Base-by-base conservation (phyloP, 306 rosid species). In the Prunus mume region DNA sequence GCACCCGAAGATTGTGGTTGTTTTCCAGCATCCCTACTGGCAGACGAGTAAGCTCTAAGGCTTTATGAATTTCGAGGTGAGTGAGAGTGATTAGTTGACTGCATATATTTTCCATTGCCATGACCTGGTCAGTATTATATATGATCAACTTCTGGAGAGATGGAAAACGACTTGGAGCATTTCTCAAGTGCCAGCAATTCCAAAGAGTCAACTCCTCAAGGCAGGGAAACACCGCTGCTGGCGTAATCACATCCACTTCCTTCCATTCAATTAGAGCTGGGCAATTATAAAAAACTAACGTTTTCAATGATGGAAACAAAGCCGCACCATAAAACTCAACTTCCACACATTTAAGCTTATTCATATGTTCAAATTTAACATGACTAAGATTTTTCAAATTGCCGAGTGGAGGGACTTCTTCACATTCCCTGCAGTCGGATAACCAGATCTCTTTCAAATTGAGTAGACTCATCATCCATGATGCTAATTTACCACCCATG, bases 221-320 rank as follows among this genome's bases (percentile, higher is more conserved):
- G 46, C 47, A 32, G 18, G 68, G 68, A 38, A 65, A 65, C 27
- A 38, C 51, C 25, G 11, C 0, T 10, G 15, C 3, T 18, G 22
- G 0, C 10, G 50, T 1, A 47, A 38, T 18, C 8, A 4, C 10
- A 15, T 47, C 50, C n/a, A 25, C 69, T n/a, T 65, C 69, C 49
- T 9, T 38, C 69, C 69, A 65, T 65, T 65, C 69, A 38, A 4
- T 19, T 65, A 64, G 69, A 45, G 18, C 24, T 3, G 0, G 0
- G 25, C 69, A 64, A 3, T 0, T 0, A 0, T 0, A 0, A 18
- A 64, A 30, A 32, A 0, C 0, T 64, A 34, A 18, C 9, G 15
- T 64, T 64, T 64, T 32, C 69, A 64, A 7, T 30, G 69, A 46
- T 18, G 47, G 47, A 64, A 64, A 64, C 11, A 64, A 30, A 38